Percentiles rank a stretch among this genome's conserved stretches.
These are phyloP conservation scores for Cladorrhinum sp. DNA, from an alignment of 2,329 filamentous ascomycete genomes.

Conservation along the genomic window DNA sequence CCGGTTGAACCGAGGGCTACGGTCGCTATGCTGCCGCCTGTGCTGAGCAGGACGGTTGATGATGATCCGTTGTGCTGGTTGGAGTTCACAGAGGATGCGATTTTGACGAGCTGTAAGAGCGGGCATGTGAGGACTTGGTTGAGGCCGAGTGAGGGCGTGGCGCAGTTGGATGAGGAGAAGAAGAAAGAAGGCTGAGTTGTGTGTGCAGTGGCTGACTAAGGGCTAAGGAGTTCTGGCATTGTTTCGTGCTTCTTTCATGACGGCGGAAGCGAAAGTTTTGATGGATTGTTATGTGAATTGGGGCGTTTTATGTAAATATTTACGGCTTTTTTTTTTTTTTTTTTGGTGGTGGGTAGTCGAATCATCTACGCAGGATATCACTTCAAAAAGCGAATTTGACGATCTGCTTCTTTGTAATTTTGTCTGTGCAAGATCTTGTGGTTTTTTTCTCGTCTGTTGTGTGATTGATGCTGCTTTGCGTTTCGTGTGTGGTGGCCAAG, in stretches of 20 bases:
- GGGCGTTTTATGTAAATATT: not conserved
- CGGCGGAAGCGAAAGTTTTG: too few species aligned
- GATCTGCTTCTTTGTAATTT: too few species aligned
- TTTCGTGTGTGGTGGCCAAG: too few species aligned
- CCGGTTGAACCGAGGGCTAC: conserved; percentile 79
- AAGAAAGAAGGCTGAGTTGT: conserved; percentile 4
- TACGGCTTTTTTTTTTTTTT: not conserved
- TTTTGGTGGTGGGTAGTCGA: not conserved
- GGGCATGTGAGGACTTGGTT: conserved; percentile 44
- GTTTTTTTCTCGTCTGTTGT: too few species aligned
- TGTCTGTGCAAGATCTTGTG: too few species aligned
- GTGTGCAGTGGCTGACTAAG: not conserved
- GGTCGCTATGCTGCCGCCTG: conserved; percentile 84
- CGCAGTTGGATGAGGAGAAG: conserved; percentile 24
- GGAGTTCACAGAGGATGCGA: conserved; percentile 88
- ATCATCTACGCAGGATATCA: not conserved
- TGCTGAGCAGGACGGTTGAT: conserved; percentile 84
- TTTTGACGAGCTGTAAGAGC: conserved; percentile 87
- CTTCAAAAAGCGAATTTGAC: not conserved
- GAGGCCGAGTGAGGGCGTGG: conserved; percentile 38
- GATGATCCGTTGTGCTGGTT: conserved; percentile 85
- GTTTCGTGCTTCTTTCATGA: not conserved
- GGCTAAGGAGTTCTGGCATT: not conserved
- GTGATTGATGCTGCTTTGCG: too few species aligned
- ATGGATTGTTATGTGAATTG: not conserved